Evolutionary conservation across 148 eudicot genomes (phyloP).

Genomic region (Chenopodium quinoa): DNA sequence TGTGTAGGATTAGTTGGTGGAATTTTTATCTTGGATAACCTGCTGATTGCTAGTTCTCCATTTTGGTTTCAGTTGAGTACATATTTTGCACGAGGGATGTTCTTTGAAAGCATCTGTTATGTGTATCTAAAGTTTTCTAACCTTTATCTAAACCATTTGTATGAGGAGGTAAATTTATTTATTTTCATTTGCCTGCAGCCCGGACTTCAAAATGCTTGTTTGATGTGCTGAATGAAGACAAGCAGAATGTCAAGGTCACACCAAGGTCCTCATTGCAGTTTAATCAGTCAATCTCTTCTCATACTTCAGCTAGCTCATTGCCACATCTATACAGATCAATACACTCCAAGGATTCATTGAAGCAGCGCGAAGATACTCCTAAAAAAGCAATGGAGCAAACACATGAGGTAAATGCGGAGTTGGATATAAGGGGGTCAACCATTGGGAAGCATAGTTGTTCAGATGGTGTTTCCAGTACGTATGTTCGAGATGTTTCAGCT

Average conservation of each 20-base stretch:
- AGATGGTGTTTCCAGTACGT: constrained; percentile 41
- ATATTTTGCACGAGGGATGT: neutral
- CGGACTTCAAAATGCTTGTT: constrained; percentile 14
- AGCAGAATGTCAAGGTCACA: constrained; percentile 23
- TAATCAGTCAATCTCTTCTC: constrained; percentile 36
- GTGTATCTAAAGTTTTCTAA: neutral
- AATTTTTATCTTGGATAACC: neutral
- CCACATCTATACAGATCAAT: constrained; percentile 22
- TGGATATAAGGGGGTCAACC: constrained; percentile 22
- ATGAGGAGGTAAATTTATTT: neutral
- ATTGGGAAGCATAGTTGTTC: constrained; percentile 36
- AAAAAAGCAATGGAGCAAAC: constrained; percentile 20
- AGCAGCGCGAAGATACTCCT: constrained; percentile 9
- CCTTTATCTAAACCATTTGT: neutral
- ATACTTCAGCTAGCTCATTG: constrained; percentile 40
- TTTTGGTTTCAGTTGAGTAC: neutral
- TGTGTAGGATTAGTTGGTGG: neutral
- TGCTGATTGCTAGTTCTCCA: neutral
- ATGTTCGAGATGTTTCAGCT: constrained; percentile 32
- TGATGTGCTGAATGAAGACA: constrained; percentile 24
- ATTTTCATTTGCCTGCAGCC: constrained; percentile 14
- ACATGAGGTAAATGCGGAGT: constrained; percentile 15
- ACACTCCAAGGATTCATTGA: constrained; percentile 17
- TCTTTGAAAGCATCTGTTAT: neutral
- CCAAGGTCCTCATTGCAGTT: constrained; percentile 37